phyloP scores from a whole-genome alignment of 352 stramenopile species.

The Globisporangium camurandrum region DNA sequence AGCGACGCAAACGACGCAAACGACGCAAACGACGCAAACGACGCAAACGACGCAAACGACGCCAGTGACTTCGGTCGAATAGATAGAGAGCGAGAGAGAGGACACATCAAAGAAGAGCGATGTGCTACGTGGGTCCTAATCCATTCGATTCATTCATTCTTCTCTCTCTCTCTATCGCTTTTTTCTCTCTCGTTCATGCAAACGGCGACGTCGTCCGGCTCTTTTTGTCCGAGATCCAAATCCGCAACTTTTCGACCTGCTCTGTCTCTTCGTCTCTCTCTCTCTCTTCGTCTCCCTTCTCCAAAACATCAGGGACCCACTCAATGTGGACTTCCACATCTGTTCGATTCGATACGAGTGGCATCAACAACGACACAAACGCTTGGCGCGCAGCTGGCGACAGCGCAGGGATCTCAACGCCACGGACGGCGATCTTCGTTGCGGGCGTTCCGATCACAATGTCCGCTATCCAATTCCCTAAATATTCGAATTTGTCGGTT shows the following conservation, averaged over 20 bases:
- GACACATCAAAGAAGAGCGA: neutral
- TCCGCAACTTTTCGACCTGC: slow-evolving; percentile 73
- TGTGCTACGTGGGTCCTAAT: too few relatives aligned
- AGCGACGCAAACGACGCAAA: too few relatives aligned
- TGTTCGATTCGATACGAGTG: slow-evolving; percentile 68
- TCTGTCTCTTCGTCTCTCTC: slow-evolving; percentile 38
- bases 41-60: too few relatives aligned
- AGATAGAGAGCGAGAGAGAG: too few relatives aligned
- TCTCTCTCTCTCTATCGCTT: too few relatives aligned
- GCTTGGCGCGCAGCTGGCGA: slow-evolving; percentile 42
- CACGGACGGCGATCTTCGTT: slow-evolving; percentile 71
- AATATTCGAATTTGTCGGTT: slow-evolving; percentile 78
- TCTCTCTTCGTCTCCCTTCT: too few relatives aligned
- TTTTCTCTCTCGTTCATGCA: slow-evolving; percentile 23
- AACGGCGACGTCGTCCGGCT: slow-evolving; percentile 71
- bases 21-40: too few relatives aligned
- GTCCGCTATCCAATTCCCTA: slow-evolving; percentile 72
- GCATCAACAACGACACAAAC: slow-evolving; percentile 74
- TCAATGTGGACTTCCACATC: slow-evolving; percentile 83
- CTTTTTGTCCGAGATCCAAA: slow-evolving; percentile 87
- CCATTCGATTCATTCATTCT: neutral
- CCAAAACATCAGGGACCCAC: slow-evolving; percentile 70
- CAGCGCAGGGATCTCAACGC: slow-evolving; percentile 71
- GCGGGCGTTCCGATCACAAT: slow-evolving; percentile 62
- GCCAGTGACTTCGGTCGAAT: too few relatives aligned